Evolutionary conservation across 1,139 yeast species (phyloP).

Genomic region (Pichia sp.): DNA sequence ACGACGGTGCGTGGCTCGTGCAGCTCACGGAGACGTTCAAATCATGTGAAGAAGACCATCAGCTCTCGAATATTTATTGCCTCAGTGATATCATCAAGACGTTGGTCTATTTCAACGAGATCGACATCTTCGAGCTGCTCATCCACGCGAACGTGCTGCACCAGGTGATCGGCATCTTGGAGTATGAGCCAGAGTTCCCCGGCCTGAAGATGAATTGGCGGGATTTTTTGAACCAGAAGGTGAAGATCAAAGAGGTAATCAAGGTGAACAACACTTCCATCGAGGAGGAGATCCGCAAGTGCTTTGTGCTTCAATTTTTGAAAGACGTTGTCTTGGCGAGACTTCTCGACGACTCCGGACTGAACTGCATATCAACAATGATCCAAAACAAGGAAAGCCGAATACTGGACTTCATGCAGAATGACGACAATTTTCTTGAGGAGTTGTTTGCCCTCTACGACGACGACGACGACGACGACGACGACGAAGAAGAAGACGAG

Average conservation of each 20-base stretch:
- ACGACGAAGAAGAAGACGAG: conserved; percentile 28
- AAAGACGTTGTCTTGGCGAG: conserved; percentile 85
- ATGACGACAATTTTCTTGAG: conserved; percentile 45
- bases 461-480: conserved; percentile 27
- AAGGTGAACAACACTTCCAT: conserved; percentile 54
- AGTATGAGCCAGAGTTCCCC: conserved; percentile 87
- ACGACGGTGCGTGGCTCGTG: conserved; percentile 47
- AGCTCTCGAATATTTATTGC: conserved; percentile 52
- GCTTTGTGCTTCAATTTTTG: conserved; percentile 72
- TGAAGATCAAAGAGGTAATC: conserved; percentile 67
- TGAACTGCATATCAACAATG: conserved; percentile 58
- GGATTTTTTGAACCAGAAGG: conserved; percentile 52
- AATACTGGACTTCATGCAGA: conserved; percentile 63
- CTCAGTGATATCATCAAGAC: conserved; percentile 73
- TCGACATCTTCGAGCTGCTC: conserved; percentile 60
- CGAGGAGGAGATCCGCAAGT: conserved; percentile 58
- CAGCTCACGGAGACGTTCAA: conserved; percentile 52
- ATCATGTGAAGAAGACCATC: conserved; percentile 49
- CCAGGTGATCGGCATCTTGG: conserved; percentile 77
- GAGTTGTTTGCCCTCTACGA: conserved; percentile 57
- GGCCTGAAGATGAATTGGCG: conserved; percentile 75
- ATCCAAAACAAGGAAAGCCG: conserved; percentile 68
- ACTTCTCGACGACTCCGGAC: conserved; percentile 74
- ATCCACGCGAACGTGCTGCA: conserved; percentile 57
- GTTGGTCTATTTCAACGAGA: conserved; percentile 67